Base-by-base conservation (phyloP, 768 basidiomycete genomes). In the Strobilomyces confusus region DNA sequence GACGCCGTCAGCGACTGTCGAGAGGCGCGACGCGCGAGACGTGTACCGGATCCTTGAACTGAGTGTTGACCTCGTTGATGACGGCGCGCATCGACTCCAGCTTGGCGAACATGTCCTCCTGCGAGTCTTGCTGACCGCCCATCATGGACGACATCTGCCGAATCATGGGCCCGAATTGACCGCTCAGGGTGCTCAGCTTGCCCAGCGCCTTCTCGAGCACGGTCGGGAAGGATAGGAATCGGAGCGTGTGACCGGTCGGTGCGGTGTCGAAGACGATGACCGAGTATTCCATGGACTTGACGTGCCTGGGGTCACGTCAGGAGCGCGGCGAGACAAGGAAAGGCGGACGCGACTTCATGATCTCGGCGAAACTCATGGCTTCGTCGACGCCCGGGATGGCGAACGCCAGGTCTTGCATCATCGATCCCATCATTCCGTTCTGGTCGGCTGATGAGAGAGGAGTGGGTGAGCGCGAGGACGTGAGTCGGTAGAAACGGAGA, bases 261-360 rank as follows among this genome's bases (percentile, higher is more conserved):
- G 97, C 97, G 1, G 97, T 99, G 68, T 99, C 97, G 67, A 99
- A 99, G 33, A 99, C 95, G 67, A 99, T 98, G 54, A 97, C 95
- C n/a, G 93, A 95, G 78, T 95, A 99, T 73, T 98, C 86, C 95
- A 99, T 98, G 19, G 95, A 98, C 73, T 99, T 98, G 72, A 99
- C 97, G 70, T 99, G 95, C 70, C 95, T 98, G 63, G 9, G 33
- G 37, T 1, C 17, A 9, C 2, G 17, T 66, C 17, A 61, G 52
- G 19, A 30, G 29, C 19, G 14, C 17, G 20, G 23, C 32, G 9
- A 23, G 12, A 6, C 8, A 30, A 5, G 32, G 4, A 20, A 44
- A 22, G 22, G 34, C 49, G 12, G 36, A 38, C 7, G 7, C 52
- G 54, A 97, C 95, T 98, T 99, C 97, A 98, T 99, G 70, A 99